Evolutionary conservation across 331 rosid species (phyloP), one percentile per base, ranked within the genome.

Genomic region (Quercus phellos): DNA sequence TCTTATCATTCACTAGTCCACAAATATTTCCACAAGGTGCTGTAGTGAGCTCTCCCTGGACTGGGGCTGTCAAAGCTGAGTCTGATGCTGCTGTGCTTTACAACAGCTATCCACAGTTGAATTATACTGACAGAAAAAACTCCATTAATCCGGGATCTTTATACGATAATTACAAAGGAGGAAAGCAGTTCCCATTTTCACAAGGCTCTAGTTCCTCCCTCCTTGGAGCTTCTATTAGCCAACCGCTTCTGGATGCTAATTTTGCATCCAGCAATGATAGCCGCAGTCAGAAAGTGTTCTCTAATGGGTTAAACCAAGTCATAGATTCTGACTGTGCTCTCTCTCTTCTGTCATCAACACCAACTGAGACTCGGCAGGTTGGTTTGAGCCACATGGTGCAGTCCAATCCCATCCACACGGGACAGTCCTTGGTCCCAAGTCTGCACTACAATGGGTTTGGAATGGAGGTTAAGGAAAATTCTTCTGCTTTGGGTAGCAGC

Each of bases 341-440:
- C 90, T 88, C 92, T 88, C 92, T 86, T 88, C 92, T 88, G 90
- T 88, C 92, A 88, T 60, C 72, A 67, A 81, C 87, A 51, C 85
- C 85, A 79, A 72, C 79, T 66, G 84, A 46, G 53, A 68, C 60
- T 17, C 64, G 76, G 74, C 88, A 85, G 80, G 74, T 77, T 60
- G 82, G 81, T 60, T 64, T 79, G 70, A 81, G 80, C 78, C 76
- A 77, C 81, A 72, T 43, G 68, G 55, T 76, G 70, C 85, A 55
- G 59, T 66, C 87, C 80, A 85, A 80, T 77, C 67, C 73, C 29
- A 53, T 64, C 70, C 66, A 56, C 70, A 17, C 72, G 29, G 35
- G 81, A 69, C 81, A 74, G 78, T 22, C 74, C 75, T 55, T 74
- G 8, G 26, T 54, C 68, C 80, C 73, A 29, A 59, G 55, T 19